These are phyloP conservation scores for Marasmius tenuissimus DNA, from an alignment of 1,284 basidiomycete species.

Conservation along the genomic window DNA sequence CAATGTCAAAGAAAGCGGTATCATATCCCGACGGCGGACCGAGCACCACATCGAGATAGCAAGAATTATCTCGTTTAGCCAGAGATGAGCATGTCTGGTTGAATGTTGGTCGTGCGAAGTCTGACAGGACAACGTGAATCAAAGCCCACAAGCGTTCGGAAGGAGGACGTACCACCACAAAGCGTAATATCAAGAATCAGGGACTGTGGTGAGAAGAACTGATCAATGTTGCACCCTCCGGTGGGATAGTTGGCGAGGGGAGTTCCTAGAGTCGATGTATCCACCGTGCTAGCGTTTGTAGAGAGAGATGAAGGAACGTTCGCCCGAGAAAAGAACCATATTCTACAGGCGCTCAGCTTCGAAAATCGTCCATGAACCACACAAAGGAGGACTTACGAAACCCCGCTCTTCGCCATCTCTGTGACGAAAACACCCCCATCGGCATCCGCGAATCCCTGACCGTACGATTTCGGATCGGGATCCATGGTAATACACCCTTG, in stretches of 20 bases:
- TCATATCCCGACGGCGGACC: slow-evolving; percentile 65
- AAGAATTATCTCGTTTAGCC: background rate
- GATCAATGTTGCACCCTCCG: slow-evolving; percentile 54
- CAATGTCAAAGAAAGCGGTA: slow-evolving; percentile 77
- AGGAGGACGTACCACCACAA: slow-evolving; percentile 43
- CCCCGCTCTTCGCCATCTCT: slow-evolving; percentile 64
- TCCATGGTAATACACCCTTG: slow-evolving; percentile 64
- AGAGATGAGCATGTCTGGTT: background rate
- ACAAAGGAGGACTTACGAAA: slow-evolving; percentile 49
- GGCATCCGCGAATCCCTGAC: slow-evolving; percentile 58
- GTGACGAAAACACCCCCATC: slow-evolving; percentile 75
- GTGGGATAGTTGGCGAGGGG: slow-evolving; percentile 71
- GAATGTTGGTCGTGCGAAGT: background rate
- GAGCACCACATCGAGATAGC: slow-evolving; percentile 64
- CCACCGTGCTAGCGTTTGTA: slow-evolving; percentile 53
- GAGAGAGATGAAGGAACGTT: slow-evolving; percentile 57
- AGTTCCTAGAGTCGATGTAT: slow-evolving; percentile 63
- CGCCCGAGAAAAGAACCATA: slow-evolving; percentile 77
- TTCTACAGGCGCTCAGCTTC: slow-evolving; percentile 28
- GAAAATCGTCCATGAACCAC: too few species aligned
- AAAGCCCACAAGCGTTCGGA: background rate
- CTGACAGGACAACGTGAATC: background rate
- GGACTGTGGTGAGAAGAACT: slow-evolving; percentile 65
- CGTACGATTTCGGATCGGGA: slow-evolving; percentile 56
- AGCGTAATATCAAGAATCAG: slow-evolving; percentile 77